phyloP scores from a whole-genome alignment of 78 protist species.

The Protostelium mycophagum region DNA sequence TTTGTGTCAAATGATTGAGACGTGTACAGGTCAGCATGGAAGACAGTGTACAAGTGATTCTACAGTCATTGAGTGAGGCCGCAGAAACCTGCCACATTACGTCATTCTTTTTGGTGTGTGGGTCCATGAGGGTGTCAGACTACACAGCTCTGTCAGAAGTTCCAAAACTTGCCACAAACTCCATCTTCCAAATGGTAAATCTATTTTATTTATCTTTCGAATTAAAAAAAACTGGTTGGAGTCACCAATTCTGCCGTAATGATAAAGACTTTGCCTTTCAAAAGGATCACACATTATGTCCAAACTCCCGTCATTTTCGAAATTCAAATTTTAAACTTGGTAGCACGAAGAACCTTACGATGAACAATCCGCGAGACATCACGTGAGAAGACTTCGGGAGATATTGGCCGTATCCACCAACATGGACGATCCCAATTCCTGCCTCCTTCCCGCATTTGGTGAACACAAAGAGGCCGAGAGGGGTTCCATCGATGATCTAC shows the following conservation, averaged over 20 bases:
- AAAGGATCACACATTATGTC: too few relatives aligned
- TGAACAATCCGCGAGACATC: constrained; percentile 42
- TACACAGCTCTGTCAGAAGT: background rate
- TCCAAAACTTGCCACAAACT: background rate
- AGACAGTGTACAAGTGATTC: background rate
- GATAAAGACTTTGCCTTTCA: too few relatives aligned
- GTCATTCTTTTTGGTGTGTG: background rate
- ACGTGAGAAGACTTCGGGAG: constrained; percentile 39
- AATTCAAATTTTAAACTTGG: too few relatives aligned
- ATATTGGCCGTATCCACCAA: constrained; percentile 12
- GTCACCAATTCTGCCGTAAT: too few relatives aligned
- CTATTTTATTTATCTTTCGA: too few relatives aligned
- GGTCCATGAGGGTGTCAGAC: background rate
- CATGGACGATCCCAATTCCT: constrained; percentile 7
- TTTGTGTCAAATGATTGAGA: too few relatives aligned
- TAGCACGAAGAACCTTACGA: constrained; percentile 17
- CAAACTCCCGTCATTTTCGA: too few relatives aligned
- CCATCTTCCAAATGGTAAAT: background rate
- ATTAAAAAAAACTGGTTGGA: too few relatives aligned
- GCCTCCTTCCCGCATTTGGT: constrained; percentile 15
- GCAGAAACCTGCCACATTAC: background rate
- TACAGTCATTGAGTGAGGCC: background rate
- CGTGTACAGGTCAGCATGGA: background rate
- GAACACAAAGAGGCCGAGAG: constrained; percentile 8
- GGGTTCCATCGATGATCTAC: background rate